Percentiles rank a stretch among this genome's conserved stretches.
phyloP scores from a whole-genome alignment of 805 yeast species.

The Spathaspora boniae region DNA sequence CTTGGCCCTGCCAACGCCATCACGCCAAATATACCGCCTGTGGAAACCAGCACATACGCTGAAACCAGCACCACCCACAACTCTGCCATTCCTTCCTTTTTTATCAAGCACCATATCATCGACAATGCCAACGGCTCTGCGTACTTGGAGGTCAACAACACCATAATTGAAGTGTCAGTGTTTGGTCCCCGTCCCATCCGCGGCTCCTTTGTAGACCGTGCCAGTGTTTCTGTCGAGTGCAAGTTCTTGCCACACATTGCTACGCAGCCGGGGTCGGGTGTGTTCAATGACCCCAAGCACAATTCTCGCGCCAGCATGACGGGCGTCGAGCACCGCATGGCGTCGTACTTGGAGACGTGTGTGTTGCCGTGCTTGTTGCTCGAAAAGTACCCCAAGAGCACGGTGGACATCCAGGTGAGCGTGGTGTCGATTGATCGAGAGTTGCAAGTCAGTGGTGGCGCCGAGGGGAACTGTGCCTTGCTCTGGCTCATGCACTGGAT shows the following conservation, averaged over 20 bases:
- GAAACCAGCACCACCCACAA: neutral
- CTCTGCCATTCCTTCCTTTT: slow-evolving; percentile 29
- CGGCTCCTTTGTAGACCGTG: slow-evolving; percentile 66
- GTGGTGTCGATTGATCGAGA: slow-evolving; percentile 49
- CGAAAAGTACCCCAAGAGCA: slow-evolving; percentile 83
- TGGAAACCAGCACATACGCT: slow-evolving; percentile 3
- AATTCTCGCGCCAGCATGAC: slow-evolving; percentile 33
- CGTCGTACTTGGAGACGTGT: slow-evolving; percentile 51
- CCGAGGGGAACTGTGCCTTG: slow-evolving; percentile 13
- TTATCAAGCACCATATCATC: slow-evolving; percentile 60
- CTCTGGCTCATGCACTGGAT: slow-evolving; percentile 47
- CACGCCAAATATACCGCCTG: slow-evolving; percentile 20
- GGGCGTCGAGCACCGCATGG: slow-evolving; percentile 43
- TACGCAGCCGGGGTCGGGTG: slow-evolving; percentile 34
- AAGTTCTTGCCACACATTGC: slow-evolving; percentile 48
- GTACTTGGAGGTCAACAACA: slow-evolving; percentile 64
- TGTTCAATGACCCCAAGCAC: slow-evolving; percentile 22
- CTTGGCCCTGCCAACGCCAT: slow-evolving; percentile 73
- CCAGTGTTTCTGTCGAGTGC: slow-evolving; percentile 60
- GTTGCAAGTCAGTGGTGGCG: slow-evolving; percentile 21
- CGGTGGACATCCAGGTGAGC: slow-evolving; percentile 73
- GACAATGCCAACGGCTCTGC: slow-evolving; percentile 81
- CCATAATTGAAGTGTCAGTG: slow-evolving; percentile 63
- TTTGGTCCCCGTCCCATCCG: slow-evolving; percentile 88
- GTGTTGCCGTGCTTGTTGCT: slow-evolving; percentile 53